Evolutionary conservation across 306 rosid species (phyloP), one percentile per base, ranked within the genome.

Genomic region (Malus asiatica): DNA sequence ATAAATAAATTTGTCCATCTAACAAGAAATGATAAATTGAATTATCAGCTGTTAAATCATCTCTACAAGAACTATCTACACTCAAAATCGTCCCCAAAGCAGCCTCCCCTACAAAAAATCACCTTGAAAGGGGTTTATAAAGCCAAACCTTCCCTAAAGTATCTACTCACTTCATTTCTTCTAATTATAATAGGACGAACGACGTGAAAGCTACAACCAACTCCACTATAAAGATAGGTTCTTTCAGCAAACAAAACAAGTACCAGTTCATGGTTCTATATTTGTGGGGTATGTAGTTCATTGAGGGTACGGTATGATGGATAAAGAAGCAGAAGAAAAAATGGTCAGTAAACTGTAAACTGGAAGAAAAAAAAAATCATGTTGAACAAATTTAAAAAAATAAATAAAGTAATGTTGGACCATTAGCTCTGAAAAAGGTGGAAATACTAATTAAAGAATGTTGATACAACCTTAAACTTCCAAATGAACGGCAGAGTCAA

Each of bases 401-500:
- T 2, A 40, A 40, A 11, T 32, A 19, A 48, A 53, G 1, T 16
- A 13, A 11, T 60, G 13, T 35, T 35, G n/a, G 35, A 55, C 29
- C 65, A 72, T 35, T 33, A 35, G 18, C 22, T 23, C 11, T 2
- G 52, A 52, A 7, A 33, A 62, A 27, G 19, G 20, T 5, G 55
- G 75, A 19, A 11, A 70, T 45, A 30, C 60, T 23, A 33, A 62
- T 22, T 61, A 27, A 59, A 22, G 51, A 68, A 27, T 69, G 51
- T 44, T 29, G 63, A 32, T 59, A 77, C 48, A 29, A 74, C 83
- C 83, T 88, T 81, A 88, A 69, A 3, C 72, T 27, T 81, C 90
- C 77, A 89, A 84, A 15, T 19, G 76, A 38, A 79, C 78, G 63
- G 98, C 96, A n/a, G 96, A 84, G 57, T 92, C 96, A 45, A 66